Conservation (phyloP, 495 filamentous ascomycete genomes). For the Daldinia concentrica region DNA sequence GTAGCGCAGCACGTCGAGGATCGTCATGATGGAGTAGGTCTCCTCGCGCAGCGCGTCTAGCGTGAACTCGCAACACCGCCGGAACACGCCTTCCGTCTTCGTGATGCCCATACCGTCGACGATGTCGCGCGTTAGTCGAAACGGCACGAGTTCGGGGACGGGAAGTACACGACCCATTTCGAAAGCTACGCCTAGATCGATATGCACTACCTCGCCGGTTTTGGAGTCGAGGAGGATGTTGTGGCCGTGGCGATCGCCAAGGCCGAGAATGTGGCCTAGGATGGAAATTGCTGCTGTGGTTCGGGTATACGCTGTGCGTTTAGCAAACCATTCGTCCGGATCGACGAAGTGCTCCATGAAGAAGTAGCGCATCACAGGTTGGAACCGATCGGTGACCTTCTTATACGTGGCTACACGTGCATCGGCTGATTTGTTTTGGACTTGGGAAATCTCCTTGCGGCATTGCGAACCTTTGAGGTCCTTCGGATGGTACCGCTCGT, state of each 20-base stretch:
- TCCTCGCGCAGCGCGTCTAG: constrained; percentile 92
- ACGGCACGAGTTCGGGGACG: constrained; percentile 93
- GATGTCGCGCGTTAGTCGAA: constrained; percentile 92
- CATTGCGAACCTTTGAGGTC: constrained; percentile 79
- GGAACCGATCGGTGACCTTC: constrained; percentile 78
- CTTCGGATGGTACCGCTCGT: constrained; percentile 84
- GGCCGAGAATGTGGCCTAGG: constrained; percentile 88
- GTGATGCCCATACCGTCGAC: constrained; percentile 98
- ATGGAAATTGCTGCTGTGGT: constrained; percentile 95
- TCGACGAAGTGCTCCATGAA: constrained; percentile 95
- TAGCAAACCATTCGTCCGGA: constrained; percentile 94
- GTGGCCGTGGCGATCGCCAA: constrained; percentile 96
- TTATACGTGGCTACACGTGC: constrained; percentile 77
- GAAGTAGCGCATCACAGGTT: constrained; percentile 95
- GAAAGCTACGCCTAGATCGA: constrained; percentile 95
- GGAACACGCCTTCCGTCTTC: constrained; percentile 93
- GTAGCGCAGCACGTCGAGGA: constrained; percentile 93
- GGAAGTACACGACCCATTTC: constrained; percentile 94
- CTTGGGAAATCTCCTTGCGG: constrained; percentile 78
- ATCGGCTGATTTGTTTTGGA: constrained; percentile 71
- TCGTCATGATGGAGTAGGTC: constrained; percentile 94
- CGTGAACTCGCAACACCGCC: constrained; percentile 96
- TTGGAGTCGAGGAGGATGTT: constrained; percentile 93
- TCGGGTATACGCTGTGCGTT: constrained; percentile 86
- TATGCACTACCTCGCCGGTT: constrained; percentile 94